phyloP scores from a whole-genome alignment of 2,329 filamentous ascomycete species.

The Diaporthe eres region DNA sequence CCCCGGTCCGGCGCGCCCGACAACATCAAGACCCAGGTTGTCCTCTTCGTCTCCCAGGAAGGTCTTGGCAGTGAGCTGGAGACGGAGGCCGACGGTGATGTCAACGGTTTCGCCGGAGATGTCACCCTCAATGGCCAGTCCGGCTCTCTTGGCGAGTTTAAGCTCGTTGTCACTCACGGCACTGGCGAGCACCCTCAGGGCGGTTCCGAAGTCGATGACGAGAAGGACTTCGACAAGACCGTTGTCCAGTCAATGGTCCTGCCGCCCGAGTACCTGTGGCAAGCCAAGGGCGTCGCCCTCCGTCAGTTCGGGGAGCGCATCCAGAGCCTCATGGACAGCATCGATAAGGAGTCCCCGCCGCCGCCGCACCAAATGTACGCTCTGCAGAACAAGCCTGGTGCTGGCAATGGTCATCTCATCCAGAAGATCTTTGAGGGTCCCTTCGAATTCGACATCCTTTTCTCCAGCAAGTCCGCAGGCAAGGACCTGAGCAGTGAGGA shows the following conservation, averaged over 20 bases:
- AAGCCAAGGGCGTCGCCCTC: slow-evolving; percentile 76
- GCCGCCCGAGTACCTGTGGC: slow-evolving; percentile 82
- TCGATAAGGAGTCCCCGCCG: slow-evolving; percentile 69
- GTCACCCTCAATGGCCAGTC: slow-evolving; percentile 81
- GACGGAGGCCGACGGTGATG: slow-evolving; percentile 66
- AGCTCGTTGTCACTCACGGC: slow-evolving; percentile 82
- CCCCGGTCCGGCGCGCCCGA: slow-evolving; percentile 77
- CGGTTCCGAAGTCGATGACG: slow-evolving; percentile 75
- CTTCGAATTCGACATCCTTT: slow-evolving; percentile 95
- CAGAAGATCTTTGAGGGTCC: slow-evolving; percentile 92
- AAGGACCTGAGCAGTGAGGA: slow-evolving; percentile 70
- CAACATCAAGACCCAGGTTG: slow-evolving; percentile 80
- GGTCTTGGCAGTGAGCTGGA: slow-evolving; percentile 76
- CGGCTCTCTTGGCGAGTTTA: slow-evolving; percentile 82
- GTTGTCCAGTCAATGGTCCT: slow-evolving; percentile 80
- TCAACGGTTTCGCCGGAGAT: slow-evolving; percentile 67
- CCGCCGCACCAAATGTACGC: slow-evolving; percentile 91
- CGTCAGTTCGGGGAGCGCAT: slow-evolving; percentile 67
- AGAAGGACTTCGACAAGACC: slow-evolving; percentile 82
- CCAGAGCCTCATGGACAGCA: slow-evolving; percentile 60
- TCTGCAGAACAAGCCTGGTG: slow-evolving; percentile 75
- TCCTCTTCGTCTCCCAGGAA: slow-evolving; percentile 86
- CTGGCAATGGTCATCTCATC: slow-evolving; percentile 87
- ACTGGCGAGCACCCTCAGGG: slow-evolving; percentile 72
- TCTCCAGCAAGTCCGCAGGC: slow-evolving; percentile 81